phyloP scores from a whole-genome alignment of 2,329 filamentous ascomycete genomes.

The Chaetomiaceae sp. region DNA sequence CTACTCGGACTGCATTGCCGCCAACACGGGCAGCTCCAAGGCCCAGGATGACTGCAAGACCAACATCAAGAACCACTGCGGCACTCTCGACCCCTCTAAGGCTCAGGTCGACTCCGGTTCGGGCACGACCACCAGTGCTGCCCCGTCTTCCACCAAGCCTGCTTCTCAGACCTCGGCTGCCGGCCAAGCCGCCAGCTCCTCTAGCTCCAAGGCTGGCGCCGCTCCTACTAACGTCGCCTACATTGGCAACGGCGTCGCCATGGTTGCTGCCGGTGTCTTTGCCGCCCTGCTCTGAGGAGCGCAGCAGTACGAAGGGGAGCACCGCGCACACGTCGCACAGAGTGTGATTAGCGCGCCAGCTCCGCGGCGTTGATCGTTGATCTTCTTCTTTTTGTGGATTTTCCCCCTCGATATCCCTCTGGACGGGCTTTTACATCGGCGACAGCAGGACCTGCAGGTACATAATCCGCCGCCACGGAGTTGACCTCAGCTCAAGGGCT shows the following conservation, averaged over 20 bases:
- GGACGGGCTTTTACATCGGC: slow-evolving; percentile 22
- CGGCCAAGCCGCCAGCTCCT: slow-evolving; percentile 18
- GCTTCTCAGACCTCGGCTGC: slow-evolving; percentile 18
- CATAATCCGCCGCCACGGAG: slow-evolving; percentile 20
- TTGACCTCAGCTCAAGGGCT: slow-evolving; percentile 10
- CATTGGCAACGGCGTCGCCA: slow-evolving; percentile 44
- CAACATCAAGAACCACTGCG: slow-evolving; percentile 47
- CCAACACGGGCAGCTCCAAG: slow-evolving; percentile 38
- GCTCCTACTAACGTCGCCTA: slow-evolving; percentile 32
- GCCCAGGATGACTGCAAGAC: slow-evolving; percentile 47
- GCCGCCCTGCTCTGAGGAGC: slow-evolving; percentile 44
- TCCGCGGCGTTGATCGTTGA: slow-evolving; percentile 14
- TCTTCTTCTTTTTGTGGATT: slow-evolving; percentile 27
- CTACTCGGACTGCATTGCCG: slow-evolving; percentile 44
- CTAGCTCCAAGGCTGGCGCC: slow-evolving; percentile 23
- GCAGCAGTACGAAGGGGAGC: no score
- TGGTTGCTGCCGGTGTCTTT: slow-evolving; percentile 48
- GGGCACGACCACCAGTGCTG: slow-evolving; percentile 28
- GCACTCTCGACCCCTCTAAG: slow-evolving; percentile 39
- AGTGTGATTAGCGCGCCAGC: not conserved
- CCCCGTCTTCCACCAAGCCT: slow-evolving; percentile 24
- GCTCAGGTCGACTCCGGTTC: slow-evolving; percentile 23
- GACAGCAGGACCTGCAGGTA: slow-evolving; percentile 20
- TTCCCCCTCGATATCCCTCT: slow-evolving; percentile 20
- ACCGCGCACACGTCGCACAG: not conserved